Evolutionary conservation across 2,329 filamentous ascomycete species (phyloP), one percentile per base, ranked within the genome.

Genomic region (Aspergillus sp.): DNA sequence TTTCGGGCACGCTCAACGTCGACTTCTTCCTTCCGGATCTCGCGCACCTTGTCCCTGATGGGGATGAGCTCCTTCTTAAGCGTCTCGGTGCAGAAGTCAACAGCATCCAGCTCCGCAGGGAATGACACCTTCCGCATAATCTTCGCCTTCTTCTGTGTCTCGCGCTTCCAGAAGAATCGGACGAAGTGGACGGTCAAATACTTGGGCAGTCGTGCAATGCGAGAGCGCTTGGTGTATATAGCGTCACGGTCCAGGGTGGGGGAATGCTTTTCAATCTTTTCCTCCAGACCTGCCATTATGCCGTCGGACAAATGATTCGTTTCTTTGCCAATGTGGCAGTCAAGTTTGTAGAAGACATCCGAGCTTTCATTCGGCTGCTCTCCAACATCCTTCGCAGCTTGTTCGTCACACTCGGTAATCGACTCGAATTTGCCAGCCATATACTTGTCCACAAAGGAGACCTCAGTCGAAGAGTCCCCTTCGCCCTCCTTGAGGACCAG

Each of bases 91-190:
- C 95, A 99, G 77, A 96, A 97, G 73, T 99, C 95, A 22, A 96
- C 88, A 45, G 91, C 87, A 71, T 99, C 95, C 36, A 99, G 82
- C 77, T 99, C 95, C 54, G 91, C 88, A 6, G 94, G 94, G 74
- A 99, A 99, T 0, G 92, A 94, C 58, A 99, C 95, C 79, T 98
- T 99, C 74, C 93, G 91, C 91, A 99, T 94, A 69, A 99, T 99
- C 84, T 99, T 99, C 66, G 94, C 93, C 83, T 99, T 99, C 82
- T 98, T 98, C 77, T 96, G 90, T 3, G 91, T 92, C 67, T 96
- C 92, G 51, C 90, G 87, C 73, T 96, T 94, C 95, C 95, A 99
- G 81, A 94, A 97, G 80, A 99, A 99, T 65, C 95, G 91, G 58
- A 99, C 91, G 75, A 99, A 96, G 77, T 99, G 95, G 4, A 99